Conservation (phyloP, 192 early-diverging fungal genomes). For the Backusella luteola region DNA sequence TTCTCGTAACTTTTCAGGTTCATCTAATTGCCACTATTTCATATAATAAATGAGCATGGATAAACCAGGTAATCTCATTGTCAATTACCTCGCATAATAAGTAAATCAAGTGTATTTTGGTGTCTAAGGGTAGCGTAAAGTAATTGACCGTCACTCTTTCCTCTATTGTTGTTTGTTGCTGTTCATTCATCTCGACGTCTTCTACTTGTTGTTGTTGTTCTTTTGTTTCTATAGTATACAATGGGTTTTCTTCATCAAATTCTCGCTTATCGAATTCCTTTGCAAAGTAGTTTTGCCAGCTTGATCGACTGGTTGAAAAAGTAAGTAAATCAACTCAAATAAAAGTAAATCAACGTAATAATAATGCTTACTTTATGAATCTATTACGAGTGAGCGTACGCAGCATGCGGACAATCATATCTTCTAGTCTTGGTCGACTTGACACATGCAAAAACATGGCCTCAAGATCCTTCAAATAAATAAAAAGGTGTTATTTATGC, state of each 20-base stretch:
- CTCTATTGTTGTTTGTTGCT: not conserved
- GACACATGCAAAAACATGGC: conserved; percentile 49
- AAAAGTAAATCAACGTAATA: not conserved
- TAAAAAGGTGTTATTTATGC: conserved; percentile 4
- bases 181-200: not conserved
- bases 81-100: conserved; percentile 44
- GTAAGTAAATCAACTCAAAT: not conserved
- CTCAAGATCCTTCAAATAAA: conserved; percentile 44
- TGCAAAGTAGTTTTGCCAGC: conserved; percentile 26
- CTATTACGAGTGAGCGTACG: conserved; percentile 44
- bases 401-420: conserved; percentile 48
- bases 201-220: not conserved
- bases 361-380: conserved; percentile 38
- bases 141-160: conserved; percentile 31
- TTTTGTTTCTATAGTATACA: not conserved
- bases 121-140: conserved; percentile 39
- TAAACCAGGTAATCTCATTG: conserved; percentile 5
- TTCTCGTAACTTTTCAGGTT: conserved; percentile 61
- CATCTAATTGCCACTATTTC: conserved; percentile 68
- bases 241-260: conserved; percentile 40
- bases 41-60: conserved; percentile 1
- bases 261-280: conserved; percentile 31
- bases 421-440: conserved; percentile 37
- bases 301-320: conserved; percentile 10
- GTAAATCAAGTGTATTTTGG: conserved; percentile 41